These are phyloP conservation scores for Baudoinia panamericana DNA, from an alignment of 495 filamentous ascomycete genomes.

Conservation along the genomic window DNA sequence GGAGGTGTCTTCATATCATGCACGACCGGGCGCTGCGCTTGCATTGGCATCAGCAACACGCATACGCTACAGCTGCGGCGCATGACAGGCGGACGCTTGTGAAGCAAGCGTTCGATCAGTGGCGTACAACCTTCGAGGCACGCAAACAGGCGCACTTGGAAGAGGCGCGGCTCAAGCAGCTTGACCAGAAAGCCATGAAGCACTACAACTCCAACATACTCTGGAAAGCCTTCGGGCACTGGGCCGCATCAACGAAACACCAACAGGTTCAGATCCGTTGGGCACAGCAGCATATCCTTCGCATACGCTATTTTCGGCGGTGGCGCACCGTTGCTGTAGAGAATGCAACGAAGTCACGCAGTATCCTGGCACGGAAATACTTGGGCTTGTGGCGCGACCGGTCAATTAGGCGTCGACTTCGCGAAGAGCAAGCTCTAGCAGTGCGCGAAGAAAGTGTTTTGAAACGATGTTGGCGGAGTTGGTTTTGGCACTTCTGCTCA, in stretches of 20 bases:
- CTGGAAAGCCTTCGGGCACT: slow-evolving; percentile 61
- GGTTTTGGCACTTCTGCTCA: slow-evolving; percentile 21
- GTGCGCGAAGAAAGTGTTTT: slow-evolving; percentile 8
- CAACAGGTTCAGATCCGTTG: slow-evolving; percentile 44
- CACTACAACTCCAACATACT: slow-evolving; percentile 31
- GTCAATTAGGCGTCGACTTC: slow-evolving; percentile 24
- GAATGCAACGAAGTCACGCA: slow-evolving; percentile 53
- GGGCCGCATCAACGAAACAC: slow-evolving; percentile 51
- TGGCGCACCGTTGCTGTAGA: slow-evolving; percentile 64
- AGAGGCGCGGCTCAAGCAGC: slow-evolving; percentile 10
- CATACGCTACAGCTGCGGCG: slow-evolving; percentile 37
- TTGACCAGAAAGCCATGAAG: neutral
- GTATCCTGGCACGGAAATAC: slow-evolving; percentile 45
- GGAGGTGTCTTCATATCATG: slow-evolving; percentile 42
- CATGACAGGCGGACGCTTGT: slow-evolving; percentile 42
- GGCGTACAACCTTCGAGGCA: slow-evolving; percentile 39
- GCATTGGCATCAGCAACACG: slow-evolving; percentile 33
- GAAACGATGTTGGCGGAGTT: slow-evolving; percentile 7
- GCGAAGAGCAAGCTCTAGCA: slow-evolving; percentile 15
- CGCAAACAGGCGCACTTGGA: slow-evolving; percentile 43
- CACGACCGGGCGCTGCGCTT: slow-evolving; percentile 34
- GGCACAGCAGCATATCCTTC: slow-evolving; percentile 54
- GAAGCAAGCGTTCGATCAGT: slow-evolving; percentile 42
- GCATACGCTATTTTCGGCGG: slow-evolving; percentile 60
- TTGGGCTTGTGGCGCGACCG: slow-evolving; percentile 43